Evolutionary conservation across 192 early-diverging fungal genomes (phyloP), one percentile per base, ranked within the genome.

Genomic region (Coemansia aciculifera): DNA sequence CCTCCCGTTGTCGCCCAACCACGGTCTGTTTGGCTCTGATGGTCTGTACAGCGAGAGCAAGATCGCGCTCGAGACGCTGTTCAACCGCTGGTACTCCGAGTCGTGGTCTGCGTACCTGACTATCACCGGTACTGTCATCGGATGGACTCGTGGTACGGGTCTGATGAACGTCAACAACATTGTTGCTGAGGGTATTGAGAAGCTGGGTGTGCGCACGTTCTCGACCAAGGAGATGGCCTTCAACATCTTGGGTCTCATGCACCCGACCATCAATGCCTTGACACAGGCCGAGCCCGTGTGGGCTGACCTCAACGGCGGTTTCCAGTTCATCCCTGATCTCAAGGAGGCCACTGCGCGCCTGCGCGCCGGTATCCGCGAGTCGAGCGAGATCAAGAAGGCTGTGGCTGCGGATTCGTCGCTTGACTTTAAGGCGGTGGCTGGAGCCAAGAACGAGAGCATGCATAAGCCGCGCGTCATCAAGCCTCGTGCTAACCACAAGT

Each of bases 131-230:
- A 93, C 96, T 49, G 89, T 93, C 51, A 96, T 98, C 78, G 96
- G 96, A 51, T 98, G 96, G 96, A 98, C 96, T 56, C 90, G 96
- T 76, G 95, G 95, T 65, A 98, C 96, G 56, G 93, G 93, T 34
- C 86, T 98, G 70, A 98, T 98, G 96, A 87, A 86, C 36, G 84
- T 84, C 65, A 96, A 95, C 87, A 94, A 98, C 85, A 84, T 90
- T 34, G 89, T 96, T 61, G 92, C 94, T 6, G 31, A 32, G 56
- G 56, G 31, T 39, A 86, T 96, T 32, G 95, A 96, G 77, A 79
- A 83, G 62, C 84, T 90, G 56, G 93, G 94, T 59, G 89, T 90
- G 23, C 88, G 94, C 71, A 96, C 96, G 39, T 98, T 96, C 89
- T 94, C 93, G 36, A 83, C 89, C 34, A 82, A 86, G 69, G 96